phyloP scores from a whole-genome alignment of 176 grass and related monocot species.

The Zoysia pacifica region DNA sequence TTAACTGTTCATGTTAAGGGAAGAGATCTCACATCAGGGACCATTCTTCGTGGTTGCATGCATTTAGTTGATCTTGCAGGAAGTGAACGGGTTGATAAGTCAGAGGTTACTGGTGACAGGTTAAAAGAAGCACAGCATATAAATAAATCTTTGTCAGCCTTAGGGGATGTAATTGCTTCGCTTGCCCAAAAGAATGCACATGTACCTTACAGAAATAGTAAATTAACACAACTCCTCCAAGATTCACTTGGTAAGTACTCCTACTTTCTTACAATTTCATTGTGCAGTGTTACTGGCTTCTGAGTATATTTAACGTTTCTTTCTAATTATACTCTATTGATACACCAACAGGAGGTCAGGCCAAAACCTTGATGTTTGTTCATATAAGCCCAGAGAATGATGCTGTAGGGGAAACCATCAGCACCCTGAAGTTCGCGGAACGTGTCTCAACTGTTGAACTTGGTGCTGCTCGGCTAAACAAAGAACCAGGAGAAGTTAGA shows the following conservation, averaged over 20 bases:
- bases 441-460: slow-evolving; percentile 98
- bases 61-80: slow-evolving; percentile 99
- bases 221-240: slow-evolving; percentile 98
- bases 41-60: slow-evolving; percentile 89
- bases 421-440: slow-evolving; percentile 97
- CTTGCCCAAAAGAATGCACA: slow-evolving; percentile 90
- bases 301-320: slow-evolving; percentile 23
- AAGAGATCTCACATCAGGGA: slow-evolving; percentile 84
- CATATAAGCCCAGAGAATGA: slow-evolving; percentile 95
- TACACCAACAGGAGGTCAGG: slow-evolving; percentile 73
- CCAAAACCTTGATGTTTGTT: slow-evolving; percentile 99
- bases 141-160: slow-evolving; percentile 94
- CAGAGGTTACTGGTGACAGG: slow-evolving; percentile 94
- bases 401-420: slow-evolving; percentile 89
- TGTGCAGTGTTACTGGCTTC: not conserved
- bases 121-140: slow-evolving; percentile 99
- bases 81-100: slow-evolving; percentile 96
- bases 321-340: slow-evolving; percentile 23
- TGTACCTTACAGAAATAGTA: slow-evolving; percentile 97
- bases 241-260: slow-evolving; percentile 88
- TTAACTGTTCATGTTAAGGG: slow-evolving; percentile 98
- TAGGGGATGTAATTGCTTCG: slow-evolving; percentile 96
- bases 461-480: slow-evolving; percentile 89
- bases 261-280: slow-evolving; percentile 32
- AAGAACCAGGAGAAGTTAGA: slow-evolving; percentile 89